Evolutionary conservation across 2,329 filamentous ascomycete species (phyloP), one percentile per base, ranked within the genome.

Genomic region (Aspergillus fructus): DNA sequence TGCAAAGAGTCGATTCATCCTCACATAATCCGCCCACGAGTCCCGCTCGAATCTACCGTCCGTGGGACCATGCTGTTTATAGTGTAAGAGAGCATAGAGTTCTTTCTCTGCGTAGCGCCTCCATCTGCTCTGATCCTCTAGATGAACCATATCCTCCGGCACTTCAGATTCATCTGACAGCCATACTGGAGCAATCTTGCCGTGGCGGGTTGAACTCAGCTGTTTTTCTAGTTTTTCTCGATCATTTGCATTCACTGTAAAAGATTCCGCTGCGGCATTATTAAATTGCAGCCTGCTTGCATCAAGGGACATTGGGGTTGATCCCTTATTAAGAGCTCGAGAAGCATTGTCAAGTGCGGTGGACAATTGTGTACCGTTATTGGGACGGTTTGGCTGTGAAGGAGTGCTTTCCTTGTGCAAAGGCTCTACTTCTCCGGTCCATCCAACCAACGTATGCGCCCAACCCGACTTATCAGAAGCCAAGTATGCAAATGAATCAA

Each of bases 381-480:
- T 73, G 46, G 64, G 58, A 3, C 67, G 61, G 33, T 71, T 63
- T 30, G 67, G 69, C 52, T 74, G 71, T n/a, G 71, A 58, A 19
- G 69, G 69, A 7, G 52, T 24, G 54, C 66, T 68, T 17, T 61
- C 54, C 21, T 70, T 65, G 6, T 67, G 53, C 13, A 71, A 63
- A n/a, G 74, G 77, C 56, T 87, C 84, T 58, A 93, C 89, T 74
- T 97, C 93, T 58, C 93, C 93, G 3, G 93, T 96, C 93, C 93
- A 97, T 46, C 91, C 93, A 53, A 97, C 90, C 5, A 97, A 84
- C 1, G 88, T 94, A 77, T 97, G 93, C 67, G 92, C 91, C 93
- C 93, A 97, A 19, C 89, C 87, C 2, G 89, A 88, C 43, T 89
- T 83, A 55, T 89, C 82, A n/a, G 92, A 96, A 3, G 92, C 90